Base-by-base conservation (phyloP, 495 filamentous ascomycete species). In the Aspergillus bertholletiae region DNA sequence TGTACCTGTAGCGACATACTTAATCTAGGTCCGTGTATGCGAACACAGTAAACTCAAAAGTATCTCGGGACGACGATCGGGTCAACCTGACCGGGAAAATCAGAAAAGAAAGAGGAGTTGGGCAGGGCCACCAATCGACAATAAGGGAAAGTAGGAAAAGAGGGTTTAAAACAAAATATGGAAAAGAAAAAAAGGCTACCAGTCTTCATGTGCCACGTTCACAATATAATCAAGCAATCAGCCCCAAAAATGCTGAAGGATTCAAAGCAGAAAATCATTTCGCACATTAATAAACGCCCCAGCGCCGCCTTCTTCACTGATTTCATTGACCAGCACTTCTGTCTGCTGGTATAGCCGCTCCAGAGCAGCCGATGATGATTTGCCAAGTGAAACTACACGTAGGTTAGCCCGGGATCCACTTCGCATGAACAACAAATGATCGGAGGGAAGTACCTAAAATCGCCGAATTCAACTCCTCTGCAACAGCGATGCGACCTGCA, bases 391-490 rank as follows among this genome's bases (percentile, higher is more conserved):
- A 27, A 89, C 94, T 97, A 43, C 39, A 43, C 39, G 62, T 55
- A 21, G 15, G 20, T 27, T 30, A 40, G 32, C 17, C 32, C n/a
- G n/a, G 49, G 20, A 17, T 40, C 18, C 34, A 51, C 11, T 34
- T 22, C 11, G 23, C 15, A 18, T 6, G 56, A 21, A 13, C 37
- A 28, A 52, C 24, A 52, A 55, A 43, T 12, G 30, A 40, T 45
- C 41, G 47, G 18, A 50, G 21, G 18, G 50, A 75, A 81, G 62
- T 80, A 97, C 93, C 87, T 49, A 98, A 70, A 57, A 98, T 96
- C 34, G 90, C 94, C 55, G 89, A 88, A 67, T 97, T 97, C 57
- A 99, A 72, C 72, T 96, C 92, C 73, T 99, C 94, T 18, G 92
- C 92, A 45, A 97, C 90, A 45, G 84, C 80, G 28, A 88, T 84